Evolutionary conservation across 2,329 filamentous ascomycete species (phyloP).

Genomic region (Colletotrichum neosansevieriae): DNA sequence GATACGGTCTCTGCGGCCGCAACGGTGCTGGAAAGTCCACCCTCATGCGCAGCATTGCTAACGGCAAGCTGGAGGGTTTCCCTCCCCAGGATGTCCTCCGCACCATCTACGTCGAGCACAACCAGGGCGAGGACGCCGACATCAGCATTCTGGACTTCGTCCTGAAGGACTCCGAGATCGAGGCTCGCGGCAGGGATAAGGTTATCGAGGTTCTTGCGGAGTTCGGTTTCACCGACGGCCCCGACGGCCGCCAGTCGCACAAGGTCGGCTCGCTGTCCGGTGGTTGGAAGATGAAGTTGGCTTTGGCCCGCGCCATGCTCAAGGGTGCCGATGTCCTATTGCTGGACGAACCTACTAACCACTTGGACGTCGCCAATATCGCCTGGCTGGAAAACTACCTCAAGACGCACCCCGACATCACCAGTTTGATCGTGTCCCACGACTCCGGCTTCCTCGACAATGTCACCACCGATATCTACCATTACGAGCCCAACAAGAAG

Average conservation of each 20-base stretch:
- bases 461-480: constrained; percentile 98
- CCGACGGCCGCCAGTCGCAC: constrained; percentile 88
- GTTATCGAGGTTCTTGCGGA: constrained; percentile 88
- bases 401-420: constrained; percentile 95
- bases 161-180: constrained; percentile 87
- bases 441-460: constrained; percentile 97
- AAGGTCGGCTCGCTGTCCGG: constrained; percentile 95
- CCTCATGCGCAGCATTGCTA: constrained; percentile 95
- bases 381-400: constrained; percentile 96
- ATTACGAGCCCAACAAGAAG: constrained; percentile 97
- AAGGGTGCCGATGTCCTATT: constrained; percentile 96
- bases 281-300: constrained; percentile 99
- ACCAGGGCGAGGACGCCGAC: constrained; percentile 97
- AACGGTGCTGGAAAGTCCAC: constrained; percentile 99
- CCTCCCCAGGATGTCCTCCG: constrained; percentile 91
- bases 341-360: constrained; percentile 98
- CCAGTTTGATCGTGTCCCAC: constrained; percentile 97
- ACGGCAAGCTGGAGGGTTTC: constrained; percentile 97
- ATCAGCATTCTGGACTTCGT: constrained; percentile 96
- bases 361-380: constrained; percentile 95
- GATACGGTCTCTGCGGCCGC: constrained; percentile 95
- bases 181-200: constrained; percentile 80
- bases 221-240: constrained; percentile 93
- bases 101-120: constrained; percentile 99
- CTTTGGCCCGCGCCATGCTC: constrained; percentile 94